Evolutionary conservation across 495 filamentous ascomycete species (phyloP), one percentile per base, ranked within the genome.

Genomic region (Neurospora sp.): DNA sequence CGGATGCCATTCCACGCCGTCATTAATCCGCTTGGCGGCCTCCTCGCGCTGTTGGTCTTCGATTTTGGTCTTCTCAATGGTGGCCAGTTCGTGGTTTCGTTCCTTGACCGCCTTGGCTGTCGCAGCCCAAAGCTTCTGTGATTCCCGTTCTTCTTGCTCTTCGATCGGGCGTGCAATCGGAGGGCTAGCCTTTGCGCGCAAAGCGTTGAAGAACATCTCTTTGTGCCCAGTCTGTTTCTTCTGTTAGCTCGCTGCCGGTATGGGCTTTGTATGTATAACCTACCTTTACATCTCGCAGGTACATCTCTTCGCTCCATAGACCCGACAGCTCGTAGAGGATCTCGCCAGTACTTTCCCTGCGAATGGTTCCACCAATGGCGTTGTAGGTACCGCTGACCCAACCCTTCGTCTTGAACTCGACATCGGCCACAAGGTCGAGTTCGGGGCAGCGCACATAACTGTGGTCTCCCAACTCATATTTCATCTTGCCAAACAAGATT

Each of bases 401-500:
- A 6, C 96, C 96, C 81, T 99, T 99, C 40, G 92, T 95, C 81
- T 98, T 99, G 84, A 99, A 99, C 74, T 99, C 96, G 72, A 99
- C 90, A 79, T 98, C 96, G 73, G 94, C 94, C n/a, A 89, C 86
- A 16, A 98, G 84, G 53, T 92, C 89, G 37, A 91, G 84, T 80
- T 98, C 96, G 2, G 96, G 92, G 81, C 95, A 99, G 73, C 89
- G 87, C n/a, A 98, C 92, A 76, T 91, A 93, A 82, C 94, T 96
- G 83, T 97, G 94, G 80, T 99, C 96, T 44, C 96, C 96, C 22
- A 99, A 88, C 83, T 99, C 96, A 82, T 98, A 99, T 81, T 97
- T 98, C 96, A 99, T 98, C 82, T 97, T 98, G 27, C 96, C 96
- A 77, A 99, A 98, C 14, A 99, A 84, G 71, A 99, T 98, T 35